phyloP scores from a whole-genome alignment of 768 basidiomycete genomes.

The Lactarius tabidus region DNA sequence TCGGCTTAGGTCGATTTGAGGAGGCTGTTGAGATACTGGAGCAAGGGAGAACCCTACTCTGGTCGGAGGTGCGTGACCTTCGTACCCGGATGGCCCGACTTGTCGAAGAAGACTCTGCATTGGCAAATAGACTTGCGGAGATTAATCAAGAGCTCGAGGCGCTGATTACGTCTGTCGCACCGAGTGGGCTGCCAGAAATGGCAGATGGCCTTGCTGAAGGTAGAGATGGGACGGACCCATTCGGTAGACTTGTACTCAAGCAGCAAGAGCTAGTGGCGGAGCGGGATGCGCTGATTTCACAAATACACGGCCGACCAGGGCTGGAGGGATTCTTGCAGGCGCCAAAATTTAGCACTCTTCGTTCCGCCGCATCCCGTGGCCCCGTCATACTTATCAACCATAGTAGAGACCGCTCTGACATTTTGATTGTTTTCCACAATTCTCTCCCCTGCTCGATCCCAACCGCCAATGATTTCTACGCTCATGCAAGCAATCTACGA shows the following conservation, averaged over 20 bases:
- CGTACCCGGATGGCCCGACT: background rate
- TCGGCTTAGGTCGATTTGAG: background rate
- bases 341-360: background rate
- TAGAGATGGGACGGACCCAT: background rate
- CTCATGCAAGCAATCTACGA: background rate
- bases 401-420: background rate
- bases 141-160: background rate
- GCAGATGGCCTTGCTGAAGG: background rate
- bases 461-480: background rate
- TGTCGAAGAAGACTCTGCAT: background rate
- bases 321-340: conserved; percentile 1
- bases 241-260: background rate
- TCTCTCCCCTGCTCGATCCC: background rate
- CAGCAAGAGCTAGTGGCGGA: background rate
- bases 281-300: background rate
- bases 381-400: conserved; percentile 10
- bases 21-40: conserved; percentile 11
- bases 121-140: background rate
- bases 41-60: conserved; percentile 2
- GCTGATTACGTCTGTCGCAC: background rate
- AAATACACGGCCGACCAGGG: background rate
- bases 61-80: conserved; percentile 12
- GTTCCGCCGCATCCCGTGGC: background rate
- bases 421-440: background rate
- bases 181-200: background rate